Evolutionary conservation across 257 asterid genomes (phyloP).

Genomic region (Ajuga chamaepitys): DNA sequence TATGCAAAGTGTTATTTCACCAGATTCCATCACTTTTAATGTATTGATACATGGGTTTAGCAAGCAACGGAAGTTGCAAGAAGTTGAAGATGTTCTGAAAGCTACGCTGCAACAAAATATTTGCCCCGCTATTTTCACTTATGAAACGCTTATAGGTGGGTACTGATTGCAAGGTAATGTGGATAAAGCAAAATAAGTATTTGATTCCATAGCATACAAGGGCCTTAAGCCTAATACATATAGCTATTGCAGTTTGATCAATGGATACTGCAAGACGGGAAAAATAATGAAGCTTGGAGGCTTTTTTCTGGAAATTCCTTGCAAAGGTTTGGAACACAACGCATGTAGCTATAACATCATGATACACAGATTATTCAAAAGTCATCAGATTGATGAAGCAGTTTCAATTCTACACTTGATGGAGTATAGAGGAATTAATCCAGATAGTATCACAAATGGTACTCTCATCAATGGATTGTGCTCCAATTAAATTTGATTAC

Average conservation of each 20-base stretch:
- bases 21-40: too few species aligned
- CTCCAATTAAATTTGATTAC: too few species aligned
- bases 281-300: not conserved
- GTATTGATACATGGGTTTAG: too few species aligned
- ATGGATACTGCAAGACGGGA: too few species aligned
- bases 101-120: not conserved
- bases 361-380: not conserved
- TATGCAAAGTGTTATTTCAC: too few species aligned
- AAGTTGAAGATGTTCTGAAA: too few species aligned
- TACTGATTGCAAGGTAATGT: not conserved
- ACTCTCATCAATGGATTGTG: not conserved
- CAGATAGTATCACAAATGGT: not conserved
- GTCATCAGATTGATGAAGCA: too few species aligned
- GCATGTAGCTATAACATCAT: not conserved
- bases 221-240: constrained; percentile 3
- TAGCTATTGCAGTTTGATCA: too few species aligned
- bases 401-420: not conserved
- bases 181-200: not conserved
- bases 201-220: not conserved
- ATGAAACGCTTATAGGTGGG: not conserved
- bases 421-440: not conserved
- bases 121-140: not conserved
- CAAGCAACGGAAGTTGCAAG: too few species aligned
- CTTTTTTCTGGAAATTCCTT: not conserved
- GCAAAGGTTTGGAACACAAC: not conserved